Evolutionary conservation across 2,329 filamentous ascomycete genomes (phyloP), one percentile per base, ranked within the genome.

Genomic region (Laburnicola sp.): DNA sequence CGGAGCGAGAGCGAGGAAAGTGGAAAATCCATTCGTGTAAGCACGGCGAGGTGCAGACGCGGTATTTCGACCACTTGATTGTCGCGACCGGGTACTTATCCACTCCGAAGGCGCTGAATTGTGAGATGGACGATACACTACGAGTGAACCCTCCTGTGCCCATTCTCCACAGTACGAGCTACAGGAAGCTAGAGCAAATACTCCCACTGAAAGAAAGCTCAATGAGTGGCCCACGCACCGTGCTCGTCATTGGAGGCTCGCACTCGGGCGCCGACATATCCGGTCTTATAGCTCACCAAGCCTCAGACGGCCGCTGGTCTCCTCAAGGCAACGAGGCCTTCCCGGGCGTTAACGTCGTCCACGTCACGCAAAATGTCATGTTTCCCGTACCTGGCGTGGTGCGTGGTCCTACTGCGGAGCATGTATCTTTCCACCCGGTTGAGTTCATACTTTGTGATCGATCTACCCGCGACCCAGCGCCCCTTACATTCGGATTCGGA

Each of bases 201-300:
- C 56, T 71, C 26, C 53, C 57, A 3, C 21, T 27, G 7, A 8
- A 11, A n/a, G 30, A 31, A 21, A n/a, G 25, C 25, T 43, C 46
- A 1, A 43, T n/a, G 6, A 37, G 16, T 9, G 10, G n/a, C 39
- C 10, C 7, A 16, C 46, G 39, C 25, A 40, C 37, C 30, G 46
- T 91, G 7, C 75, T 91, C 2, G 76, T 92, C 0, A 82, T 90
- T 0, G 89, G 89, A 0, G 88, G 87, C 0, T 87, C 90, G 63
- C 89, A 92, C 81, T 91, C 88, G 0, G 88, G 88, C 0, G 82
- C 88, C 6, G 89, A 92, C 72, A 85, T 86, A 42, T 84, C 88
- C 0, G 84, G 82, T 6, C 84, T 85, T 0, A 80, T 91, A 46
- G 87, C 86, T 7, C 76, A 82, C 3, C 82, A 89, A 56, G 66